These are phyloP conservation scores for Truncatella angustata DNA, from an alignment of 2,329 filamentous ascomycete species.

Conservation along the genomic window DNA sequence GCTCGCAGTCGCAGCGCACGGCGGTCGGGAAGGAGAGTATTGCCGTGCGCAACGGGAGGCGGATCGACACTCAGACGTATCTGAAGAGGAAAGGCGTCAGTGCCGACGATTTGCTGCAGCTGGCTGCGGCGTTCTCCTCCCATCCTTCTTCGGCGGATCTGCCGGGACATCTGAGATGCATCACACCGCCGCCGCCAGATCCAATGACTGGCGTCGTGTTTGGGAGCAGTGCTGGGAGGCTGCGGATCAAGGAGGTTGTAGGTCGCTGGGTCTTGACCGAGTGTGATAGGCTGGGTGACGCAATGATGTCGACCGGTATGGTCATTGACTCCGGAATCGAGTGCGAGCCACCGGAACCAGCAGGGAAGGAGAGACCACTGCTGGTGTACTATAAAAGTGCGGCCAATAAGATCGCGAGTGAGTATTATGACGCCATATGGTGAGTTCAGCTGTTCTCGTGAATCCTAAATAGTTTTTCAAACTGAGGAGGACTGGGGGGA, in stretches of 20 bases:
- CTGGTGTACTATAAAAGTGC: not conserved
- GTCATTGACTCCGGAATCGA: not conserved
- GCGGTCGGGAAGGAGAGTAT: slow-evolving; percentile 27
- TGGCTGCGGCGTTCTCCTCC: no score
- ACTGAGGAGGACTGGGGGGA: no score
- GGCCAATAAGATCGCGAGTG: not conserved
- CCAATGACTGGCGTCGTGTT: slow-evolving; percentile 16
- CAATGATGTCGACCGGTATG: not conserved
- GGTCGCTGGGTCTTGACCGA: slow-evolving; percentile 16
- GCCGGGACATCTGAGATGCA: slow-evolving; percentile 20
- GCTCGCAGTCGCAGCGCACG: slow-evolving; percentile 21
- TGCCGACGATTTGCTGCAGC: slow-evolving; percentile 23
- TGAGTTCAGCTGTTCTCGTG: no score
- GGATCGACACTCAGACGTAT: slow-evolving; percentile 24
- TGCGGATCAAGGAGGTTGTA: slow-evolving; percentile 21
- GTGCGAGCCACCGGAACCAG: not conserved
- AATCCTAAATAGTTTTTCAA: no score
- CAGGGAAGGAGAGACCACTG: not conserved
- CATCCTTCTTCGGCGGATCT: no score
- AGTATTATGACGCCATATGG: slow-evolving; percentile 8
- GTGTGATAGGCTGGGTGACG: not conserved
- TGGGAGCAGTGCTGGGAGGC: slow-evolving; percentile 18
- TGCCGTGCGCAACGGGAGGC: slow-evolving; percentile 25
- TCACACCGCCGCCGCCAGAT: slow-evolving; percentile 21
- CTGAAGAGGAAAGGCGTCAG: slow-evolving; percentile 26